phyloP scores from a whole-genome alignment of 1,284 basidiomycete species.

The Peniophora sp. region DNA sequence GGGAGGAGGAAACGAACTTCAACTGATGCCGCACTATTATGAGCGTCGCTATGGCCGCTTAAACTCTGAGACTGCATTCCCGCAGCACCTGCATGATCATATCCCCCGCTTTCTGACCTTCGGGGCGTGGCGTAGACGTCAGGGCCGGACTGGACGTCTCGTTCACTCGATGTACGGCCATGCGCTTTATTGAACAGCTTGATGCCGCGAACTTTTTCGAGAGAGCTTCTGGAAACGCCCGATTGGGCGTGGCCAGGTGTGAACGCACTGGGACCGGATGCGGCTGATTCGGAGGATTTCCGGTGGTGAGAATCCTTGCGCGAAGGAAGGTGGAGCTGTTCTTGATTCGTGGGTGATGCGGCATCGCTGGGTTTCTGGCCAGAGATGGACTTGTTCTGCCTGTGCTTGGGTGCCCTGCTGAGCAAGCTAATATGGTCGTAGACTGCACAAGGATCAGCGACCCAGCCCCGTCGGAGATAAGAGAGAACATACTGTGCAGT shows the following conservation, averaged over 20 bases:
- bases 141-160: conserved; percentile 13
- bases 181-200: conserved; percentile 41
- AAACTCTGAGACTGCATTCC: conserved; percentile 1
- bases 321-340: conserved; percentile 9
- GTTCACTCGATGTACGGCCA: conserved; percentile 23
- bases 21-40: conserved; percentile 1
- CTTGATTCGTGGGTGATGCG: too few species aligned
- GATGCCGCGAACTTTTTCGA: conserved; percentile 50
- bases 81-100: conserved; percentile 34
- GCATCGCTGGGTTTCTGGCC: conserved; percentile 26
- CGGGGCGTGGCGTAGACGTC: conserved; percentile 5
- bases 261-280: background rate
- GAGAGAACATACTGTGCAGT: conserved; percentile 60
- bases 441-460: conserved; percentile 32
- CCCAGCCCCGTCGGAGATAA: conserved; percentile 11
- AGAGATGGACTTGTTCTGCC: conserved; percentile 63
- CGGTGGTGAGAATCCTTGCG: conserved; percentile 6
- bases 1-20: conserved; percentile 8
- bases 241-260: conserved; percentile 3
- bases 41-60: conserved; percentile 6
- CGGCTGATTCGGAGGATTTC: background rate
- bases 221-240: conserved; percentile 38
- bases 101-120: background rate
- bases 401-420: conserved; percentile 45
- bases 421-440: conserved; percentile 72